Conservation (phyloP, 192 early-diverging fungal species). For the Backusella parvicylindrica region DNA sequence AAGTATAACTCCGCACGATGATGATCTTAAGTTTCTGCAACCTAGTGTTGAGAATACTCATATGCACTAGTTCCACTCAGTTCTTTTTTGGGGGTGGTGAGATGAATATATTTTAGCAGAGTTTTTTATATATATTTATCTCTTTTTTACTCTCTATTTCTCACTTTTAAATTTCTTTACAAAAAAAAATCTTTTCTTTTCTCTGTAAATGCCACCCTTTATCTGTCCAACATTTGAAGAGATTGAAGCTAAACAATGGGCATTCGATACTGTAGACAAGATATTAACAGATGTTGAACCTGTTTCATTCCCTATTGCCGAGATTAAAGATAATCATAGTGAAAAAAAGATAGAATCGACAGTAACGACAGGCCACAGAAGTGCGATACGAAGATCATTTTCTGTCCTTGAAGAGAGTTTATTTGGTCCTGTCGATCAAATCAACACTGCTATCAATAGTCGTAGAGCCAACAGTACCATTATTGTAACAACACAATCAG, state of each 20-base stretch:
- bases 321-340: background rate
- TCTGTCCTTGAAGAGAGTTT: background rate
- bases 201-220: conserved; percentile 8
- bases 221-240: conserved; percentile 10
- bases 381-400: conserved; percentile 3
- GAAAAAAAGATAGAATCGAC: background rate
- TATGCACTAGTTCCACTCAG: background rate
- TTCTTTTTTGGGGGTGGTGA: background rate
- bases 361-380: background rate
- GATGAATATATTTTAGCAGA: background rate
- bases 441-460: background rate
- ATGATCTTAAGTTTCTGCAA: conserved; percentile 1
- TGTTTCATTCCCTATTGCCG: background rate
- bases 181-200: background rate
- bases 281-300: background rate
- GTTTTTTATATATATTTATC: background rate
- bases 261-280: conserved; percentile 4
- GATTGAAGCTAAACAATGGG: conserved; percentile 17
- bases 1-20: background rate
- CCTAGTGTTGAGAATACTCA: background rate
- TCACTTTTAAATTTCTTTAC: background rate
- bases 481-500: background rate
- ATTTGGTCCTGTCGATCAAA: background rate
- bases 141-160: background rate
- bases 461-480: background rate